Evolutionary conservation across 257 asterid genomes (phyloP), one percentile per base, ranked within the genome.

Genomic region (Solanum sejunctum): DNA sequence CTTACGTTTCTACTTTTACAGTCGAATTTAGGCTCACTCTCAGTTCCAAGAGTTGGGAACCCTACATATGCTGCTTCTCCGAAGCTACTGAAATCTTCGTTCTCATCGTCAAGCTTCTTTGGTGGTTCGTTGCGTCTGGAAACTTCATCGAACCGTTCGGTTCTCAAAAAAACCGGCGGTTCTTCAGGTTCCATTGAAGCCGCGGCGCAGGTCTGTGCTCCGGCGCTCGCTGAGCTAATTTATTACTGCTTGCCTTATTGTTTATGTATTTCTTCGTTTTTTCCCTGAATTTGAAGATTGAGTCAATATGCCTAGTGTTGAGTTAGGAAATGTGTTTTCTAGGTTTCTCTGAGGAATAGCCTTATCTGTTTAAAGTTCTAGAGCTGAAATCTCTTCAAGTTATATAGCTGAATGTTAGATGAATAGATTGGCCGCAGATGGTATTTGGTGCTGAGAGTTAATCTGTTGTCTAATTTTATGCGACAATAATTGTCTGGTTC

Each of bases 11-110:
- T 28, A 61, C 52, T 73, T 66, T 60, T 61, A 66, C 92, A 95
- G 99, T 89, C 95, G 83, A 93, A 90, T 70, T 85, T 93, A 32
- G 87, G 94, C 86, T 89, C 93, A 82, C 83, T 90, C 87, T 87
- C 95, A 75, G 90, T 90, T 90, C 90, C 95, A 8, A 73, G 90
- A 80, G 51, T 80, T 26, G 17, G 88, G 55, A 80, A 55, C 84
- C 66, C 89, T 16, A 47, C 82, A 41, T 86, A 90, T 86, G 86
- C 91, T 86, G 86, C 89, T 61, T 84, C 86, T 80, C 61, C 85
- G 39, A 88, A 86, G 87, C 83, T 85, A 57, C 79, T 85, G 54
- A 89, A 86, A 81, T 83, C 91, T 32, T 81, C 93, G 52, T 84
- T 86, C 58, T 86, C 93, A 12, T 92, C 97, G 3, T 89, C 90